These are phyloP conservation scores for Thraustotheca clavata DNA, from an alignment of 352 stramenopile genomes.

Conservation along the genomic window DNA sequence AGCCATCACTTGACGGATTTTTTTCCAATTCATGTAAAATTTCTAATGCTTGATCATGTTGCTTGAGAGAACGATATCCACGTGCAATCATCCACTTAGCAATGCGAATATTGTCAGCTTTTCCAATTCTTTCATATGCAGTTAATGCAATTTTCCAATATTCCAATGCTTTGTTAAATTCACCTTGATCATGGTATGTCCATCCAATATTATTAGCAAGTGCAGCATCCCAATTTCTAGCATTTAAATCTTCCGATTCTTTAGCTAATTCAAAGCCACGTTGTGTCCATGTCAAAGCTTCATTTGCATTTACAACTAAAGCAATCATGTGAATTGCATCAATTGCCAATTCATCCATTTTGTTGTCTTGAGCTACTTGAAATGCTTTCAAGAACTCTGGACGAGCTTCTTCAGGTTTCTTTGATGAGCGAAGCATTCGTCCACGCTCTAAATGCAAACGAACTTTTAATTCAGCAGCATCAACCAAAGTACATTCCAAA, in stretches of 20 bases:
- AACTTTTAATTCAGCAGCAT: slow-evolving; percentile 18
- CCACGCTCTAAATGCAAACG: slow-evolving; percentile 26
- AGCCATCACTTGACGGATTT: slow-evolving; percentile 5
- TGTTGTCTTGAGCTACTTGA: slow-evolving; percentile 4
- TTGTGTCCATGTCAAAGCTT: slow-evolving; percentile 22
- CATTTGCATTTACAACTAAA: slow-evolving; percentile 15
- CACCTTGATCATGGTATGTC: slow-evolving; percentile 21
- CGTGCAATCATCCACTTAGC: slow-evolving; percentile 25
- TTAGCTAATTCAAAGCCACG: slow-evolving; percentile 12
- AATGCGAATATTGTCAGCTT: slow-evolving; percentile 17
- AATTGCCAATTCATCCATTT: slow-evolving; percentile 22
- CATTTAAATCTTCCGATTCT: slow-evolving; percentile 8
- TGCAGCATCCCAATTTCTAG: slow-evolving; percentile 24
- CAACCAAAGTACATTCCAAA: not conserved
- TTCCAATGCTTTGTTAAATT: slow-evolving; percentile 20
- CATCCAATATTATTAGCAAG: slow-evolving; percentile 27
- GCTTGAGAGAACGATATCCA: slow-evolving; percentile 16
- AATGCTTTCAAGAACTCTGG: slow-evolving; percentile 21
- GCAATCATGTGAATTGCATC: slow-evolving; percentile 27
- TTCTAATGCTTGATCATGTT: slow-evolving; percentile 20
- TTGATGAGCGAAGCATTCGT: slow-evolving; percentile 25
- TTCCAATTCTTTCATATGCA: slow-evolving; percentile 17
- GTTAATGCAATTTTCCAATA: slow-evolving; percentile 23
- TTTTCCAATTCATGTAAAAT: slow-evolving; percentile 17
- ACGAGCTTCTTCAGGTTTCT: slow-evolving; percentile 7